These are phyloP conservation scores for Neophaeococcomyces aloes DNA, from an alignment of 2,329 filamentous ascomycete species.

Conservation along the genomic window DNA sequence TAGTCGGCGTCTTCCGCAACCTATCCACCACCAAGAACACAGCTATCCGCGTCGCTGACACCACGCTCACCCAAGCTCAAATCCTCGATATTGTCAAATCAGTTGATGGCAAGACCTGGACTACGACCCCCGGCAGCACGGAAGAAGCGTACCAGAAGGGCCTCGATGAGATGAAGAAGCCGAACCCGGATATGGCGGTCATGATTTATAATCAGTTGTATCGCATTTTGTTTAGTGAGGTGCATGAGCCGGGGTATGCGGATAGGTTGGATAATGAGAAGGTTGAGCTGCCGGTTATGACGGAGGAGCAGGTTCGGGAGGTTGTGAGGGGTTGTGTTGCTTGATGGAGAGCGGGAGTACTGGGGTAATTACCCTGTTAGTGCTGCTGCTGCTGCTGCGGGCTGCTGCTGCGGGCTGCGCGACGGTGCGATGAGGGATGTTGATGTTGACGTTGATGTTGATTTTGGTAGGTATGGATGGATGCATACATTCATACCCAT, in stretches of 20 bases:
- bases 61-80: constrained; percentile 36
- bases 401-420: too few species aligned
- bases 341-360: too few species aligned
- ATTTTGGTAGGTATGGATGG: too few species aligned
- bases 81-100: constrained; percentile 24
- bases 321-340: constrained; percentile 2
- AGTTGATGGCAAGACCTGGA: constrained; percentile 11
- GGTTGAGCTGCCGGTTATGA: background rate
- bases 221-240: background rate
- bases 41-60: constrained; percentile 37
- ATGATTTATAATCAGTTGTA: constrained; percentile 7
- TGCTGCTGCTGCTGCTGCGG: too few species aligned
- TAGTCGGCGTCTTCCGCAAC: constrained; percentile 40
- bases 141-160: background rate
- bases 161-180: constrained; percentile 6
- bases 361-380: too few species aligned
- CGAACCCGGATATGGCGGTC: background rate
- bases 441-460: too few species aligned
- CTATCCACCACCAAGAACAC: constrained; percentile 46
- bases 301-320: constrained; percentile 4
- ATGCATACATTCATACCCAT: too few species aligned
- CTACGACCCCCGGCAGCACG: background rate
- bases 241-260: background rate
- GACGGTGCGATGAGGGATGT: too few species aligned
- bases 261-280: constrained; percentile 1